phyloP scores from a whole-genome alignment of 768 basidiomycete genomes.

The Trametes maxima region DNA sequence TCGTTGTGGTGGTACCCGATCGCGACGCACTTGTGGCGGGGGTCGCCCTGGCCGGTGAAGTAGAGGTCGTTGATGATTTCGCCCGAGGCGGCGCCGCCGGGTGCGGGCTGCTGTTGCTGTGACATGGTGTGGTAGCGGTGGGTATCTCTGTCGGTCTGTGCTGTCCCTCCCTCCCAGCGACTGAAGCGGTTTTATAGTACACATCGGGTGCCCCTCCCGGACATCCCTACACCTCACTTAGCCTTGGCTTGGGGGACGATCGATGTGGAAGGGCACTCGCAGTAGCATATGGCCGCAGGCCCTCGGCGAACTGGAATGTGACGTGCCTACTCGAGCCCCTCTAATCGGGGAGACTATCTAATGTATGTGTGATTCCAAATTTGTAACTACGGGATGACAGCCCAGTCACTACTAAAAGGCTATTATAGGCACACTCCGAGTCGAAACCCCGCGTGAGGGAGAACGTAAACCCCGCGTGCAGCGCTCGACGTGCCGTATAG shows the following conservation, averaged over 20 bases:
- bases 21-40: conserved; percentile 62
- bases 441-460: not conserved
- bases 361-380: not conserved
- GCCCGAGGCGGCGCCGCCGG: not conserved
- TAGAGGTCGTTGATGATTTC: conserved; percentile 41
- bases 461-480: conserved; percentile 1
- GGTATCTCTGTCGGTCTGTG: not conserved
- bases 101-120: conserved; percentile 3
- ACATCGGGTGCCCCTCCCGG: conserved; percentile 1
- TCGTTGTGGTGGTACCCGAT: conserved; percentile 46
- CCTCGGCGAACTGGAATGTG: conserved; percentile 6
- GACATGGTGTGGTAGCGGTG: not conserved
- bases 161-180: not conserved
- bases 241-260: conserved; percentile 8
- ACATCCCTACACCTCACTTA: conserved; percentile 9
- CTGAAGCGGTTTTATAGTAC: conserved; percentile 13
- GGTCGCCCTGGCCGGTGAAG: conserved; percentile 72
- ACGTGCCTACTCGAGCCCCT: not conserved
- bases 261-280: conserved; percentile 17
- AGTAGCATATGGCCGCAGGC: conserved; percentile 13
- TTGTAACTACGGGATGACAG: not conserved
- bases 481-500: not conserved
- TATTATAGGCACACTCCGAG: conserved; percentile 20
- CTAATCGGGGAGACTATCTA: conserved; percentile 9
- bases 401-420: conserved; percentile 13